Percentiles rank a stretch among this genome's conserved stretches.
Conservation (phyloP, 169 alveolate species). For the Babesia ovis region DNA sequence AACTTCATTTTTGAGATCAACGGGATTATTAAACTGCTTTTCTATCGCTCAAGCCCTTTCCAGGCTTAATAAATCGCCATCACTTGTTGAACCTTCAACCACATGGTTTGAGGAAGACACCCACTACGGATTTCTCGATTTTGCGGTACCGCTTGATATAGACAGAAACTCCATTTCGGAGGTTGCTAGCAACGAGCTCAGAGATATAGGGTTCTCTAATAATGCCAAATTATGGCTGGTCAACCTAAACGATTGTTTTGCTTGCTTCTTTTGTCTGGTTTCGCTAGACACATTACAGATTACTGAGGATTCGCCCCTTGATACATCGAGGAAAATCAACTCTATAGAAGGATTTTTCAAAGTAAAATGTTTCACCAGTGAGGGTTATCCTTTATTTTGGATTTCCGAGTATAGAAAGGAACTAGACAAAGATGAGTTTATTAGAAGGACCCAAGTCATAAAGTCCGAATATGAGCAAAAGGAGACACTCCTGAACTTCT, state of each 20-base stretch:
- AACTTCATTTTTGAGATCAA: not conserved
- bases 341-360: constrained; percentile 50
- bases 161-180: not conserved
- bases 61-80: constrained; percentile 1
- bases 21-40: not conserved
- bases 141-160: constrained; percentile 28
- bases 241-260: constrained; percentile 48
- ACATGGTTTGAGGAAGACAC: constrained; percentile 9
- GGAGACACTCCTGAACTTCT: constrained; percentile 28
- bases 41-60: constrained; percentile 22
- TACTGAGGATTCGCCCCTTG: not conserved
- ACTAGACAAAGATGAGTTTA: constrained; percentile 3
- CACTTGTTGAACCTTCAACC: not conserved
- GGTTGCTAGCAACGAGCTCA: not conserved
- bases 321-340: constrained; percentile 31
- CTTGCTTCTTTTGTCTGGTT: constrained; percentile 40
- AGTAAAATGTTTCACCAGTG: constrained; percentile 19
- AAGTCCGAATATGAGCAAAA: constrained; percentile 3
- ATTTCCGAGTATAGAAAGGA: constrained; percentile 2
- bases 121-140: constrained; percentile 55
- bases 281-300: constrained; percentile 24
- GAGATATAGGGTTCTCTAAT: not conserved
- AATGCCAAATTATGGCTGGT: constrained; percentile 38
- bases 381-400: not conserved
- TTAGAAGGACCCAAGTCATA: not conserved